These are phyloP conservation scores for Petrea volubilis DNA, from an alignment of 257 asterid species.

Conservation along the genomic window DNA sequence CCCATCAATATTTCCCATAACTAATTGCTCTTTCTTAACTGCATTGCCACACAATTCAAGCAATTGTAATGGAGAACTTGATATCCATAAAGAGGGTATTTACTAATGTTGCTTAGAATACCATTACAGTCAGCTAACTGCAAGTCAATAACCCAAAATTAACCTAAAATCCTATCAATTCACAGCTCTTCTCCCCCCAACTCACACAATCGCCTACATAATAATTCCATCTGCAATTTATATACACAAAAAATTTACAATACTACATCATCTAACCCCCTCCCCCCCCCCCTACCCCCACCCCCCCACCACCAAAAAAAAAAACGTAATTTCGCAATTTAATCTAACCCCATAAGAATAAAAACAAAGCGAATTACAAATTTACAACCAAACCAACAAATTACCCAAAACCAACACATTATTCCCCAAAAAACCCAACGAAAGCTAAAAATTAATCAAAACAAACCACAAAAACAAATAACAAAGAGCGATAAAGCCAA, in stretches of 20 bases:
- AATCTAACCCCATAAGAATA: slow-evolving; percentile 9
- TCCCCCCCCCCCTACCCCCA: not conserved
- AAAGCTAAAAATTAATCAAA: not conserved
- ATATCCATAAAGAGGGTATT: slow-evolving; percentile 9
- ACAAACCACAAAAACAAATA: not conserved
- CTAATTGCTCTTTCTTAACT: slow-evolving; percentile 8
- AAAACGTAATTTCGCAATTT: not conserved
- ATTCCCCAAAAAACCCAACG: slow-evolving; percentile 7
- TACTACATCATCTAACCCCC: not conserved
- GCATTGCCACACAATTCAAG: slow-evolving; percentile 4
- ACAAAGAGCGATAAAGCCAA: slow-evolving; percentile 28
- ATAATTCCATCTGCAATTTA: not conserved
- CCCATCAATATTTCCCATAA: slow-evolving; percentile 1
- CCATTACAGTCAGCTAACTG: not conserved
- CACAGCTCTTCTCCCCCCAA: slow-evolving; percentile 15
- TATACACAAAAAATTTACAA: not conserved
- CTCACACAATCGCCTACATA: not conserved
- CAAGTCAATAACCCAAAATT: not conserved
- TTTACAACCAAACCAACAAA: slow-evolving; percentile 16
- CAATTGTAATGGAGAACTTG: not conserved
- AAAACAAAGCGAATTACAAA: slow-evolving; percentile 8
- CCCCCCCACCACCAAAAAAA: not conserved
- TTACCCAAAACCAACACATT: slow-evolving; percentile 3
- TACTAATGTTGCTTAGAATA: not conserved
- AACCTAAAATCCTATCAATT: slow-evolving; percentile 7